A percentile compares a stretch with the other conserved stretches of the same genome.
These are phyloP conservation scores for Aspergillus mulundensis DNA, from an alignment of 495 filamentous ascomycete genomes.

Conservation along the genomic window DNA sequence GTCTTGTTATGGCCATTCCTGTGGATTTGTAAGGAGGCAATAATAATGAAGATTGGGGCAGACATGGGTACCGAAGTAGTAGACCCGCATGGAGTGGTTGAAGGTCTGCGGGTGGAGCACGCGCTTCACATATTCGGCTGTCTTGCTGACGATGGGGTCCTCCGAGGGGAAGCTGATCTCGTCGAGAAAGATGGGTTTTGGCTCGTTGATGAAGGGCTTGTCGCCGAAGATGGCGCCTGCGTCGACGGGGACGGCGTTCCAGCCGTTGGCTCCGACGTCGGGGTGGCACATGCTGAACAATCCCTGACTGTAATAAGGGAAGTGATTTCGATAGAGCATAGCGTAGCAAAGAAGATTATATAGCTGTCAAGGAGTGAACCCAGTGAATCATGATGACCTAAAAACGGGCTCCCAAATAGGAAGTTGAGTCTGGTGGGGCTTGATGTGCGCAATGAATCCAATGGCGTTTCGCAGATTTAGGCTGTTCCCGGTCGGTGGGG, in stretches of 20 bases:
- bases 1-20: constrained; percentile 27
- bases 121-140: constrained; percentile 20
- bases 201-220: constrained; percentile 20
- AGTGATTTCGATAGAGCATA: too few species aligned
- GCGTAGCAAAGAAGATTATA: too few species aligned
- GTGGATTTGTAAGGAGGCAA: neutral
- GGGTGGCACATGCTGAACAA: constrained; percentile 20
- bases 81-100: constrained; percentile 74
- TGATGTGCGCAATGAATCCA: too few species aligned
- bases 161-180: constrained; percentile 25
- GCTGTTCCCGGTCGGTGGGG: too few species aligned
- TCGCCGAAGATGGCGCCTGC: constrained; percentile 27
- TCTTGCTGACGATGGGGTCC: constrained; percentile 21
- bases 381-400: too few species aligned
- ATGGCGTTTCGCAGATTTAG: too few species aligned
- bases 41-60: too few species aligned
- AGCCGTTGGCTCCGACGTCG: constrained; percentile 25
- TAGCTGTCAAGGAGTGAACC: too few species aligned
- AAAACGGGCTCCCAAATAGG: too few species aligned
- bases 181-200: constrained; percentile 9
- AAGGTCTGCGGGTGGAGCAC: constrained; percentile 47
- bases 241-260: constrained; percentile 24
- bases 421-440: too few species aligned
- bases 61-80: constrained; percentile 51
- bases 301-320: too few species aligned